These are phyloP conservation scores for Pachysandra terminalis DNA, from an alignment of 164 flowering plant species.

Conservation along the genomic window DNA sequence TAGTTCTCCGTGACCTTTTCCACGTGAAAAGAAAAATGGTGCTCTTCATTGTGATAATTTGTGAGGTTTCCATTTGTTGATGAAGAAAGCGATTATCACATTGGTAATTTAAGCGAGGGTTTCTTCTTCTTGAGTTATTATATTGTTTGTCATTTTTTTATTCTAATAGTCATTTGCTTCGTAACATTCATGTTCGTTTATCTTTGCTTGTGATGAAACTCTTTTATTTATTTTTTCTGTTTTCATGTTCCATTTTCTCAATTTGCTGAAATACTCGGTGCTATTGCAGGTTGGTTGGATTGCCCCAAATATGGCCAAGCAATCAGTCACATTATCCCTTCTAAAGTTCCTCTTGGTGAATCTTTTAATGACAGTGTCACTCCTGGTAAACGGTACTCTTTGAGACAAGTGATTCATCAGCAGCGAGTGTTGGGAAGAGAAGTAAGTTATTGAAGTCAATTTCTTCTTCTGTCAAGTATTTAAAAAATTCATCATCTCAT, in stretches of 20 bases:
- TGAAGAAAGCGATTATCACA: not conserved
- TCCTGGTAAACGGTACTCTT: constrained; percentile 93
- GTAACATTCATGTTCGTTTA: not conserved
- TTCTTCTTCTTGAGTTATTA: too few species aligned
- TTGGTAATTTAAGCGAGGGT: not conserved
- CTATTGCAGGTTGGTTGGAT: constrained; percentile 81
- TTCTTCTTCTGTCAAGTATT: not conserved
- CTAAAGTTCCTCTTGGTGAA: constrained; percentile 92
- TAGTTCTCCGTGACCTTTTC: too few species aligned
- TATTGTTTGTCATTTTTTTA: not conserved
- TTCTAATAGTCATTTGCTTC: not conserved
- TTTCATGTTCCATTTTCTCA: not conserved
- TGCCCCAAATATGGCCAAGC: constrained; percentile 74
- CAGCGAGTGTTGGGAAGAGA: constrained; percentile 68
- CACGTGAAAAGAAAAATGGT: too few species aligned
- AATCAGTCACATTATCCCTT: constrained; percentile 66
- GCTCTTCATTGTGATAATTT: not conserved
- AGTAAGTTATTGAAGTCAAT: constrained; percentile 30
- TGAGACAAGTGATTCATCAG: constrained; percentile 78
- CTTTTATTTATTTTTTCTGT: not conserved
- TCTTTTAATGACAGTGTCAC: constrained; percentile 52
- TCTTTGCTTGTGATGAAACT: not conserved
- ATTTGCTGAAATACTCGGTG: not conserved
- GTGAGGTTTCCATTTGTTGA: not conserved
- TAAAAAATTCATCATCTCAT: not conserved